Conservation (phyloP, 345 rosid genomes). For the Melaleuca quinquenervia region DNA sequence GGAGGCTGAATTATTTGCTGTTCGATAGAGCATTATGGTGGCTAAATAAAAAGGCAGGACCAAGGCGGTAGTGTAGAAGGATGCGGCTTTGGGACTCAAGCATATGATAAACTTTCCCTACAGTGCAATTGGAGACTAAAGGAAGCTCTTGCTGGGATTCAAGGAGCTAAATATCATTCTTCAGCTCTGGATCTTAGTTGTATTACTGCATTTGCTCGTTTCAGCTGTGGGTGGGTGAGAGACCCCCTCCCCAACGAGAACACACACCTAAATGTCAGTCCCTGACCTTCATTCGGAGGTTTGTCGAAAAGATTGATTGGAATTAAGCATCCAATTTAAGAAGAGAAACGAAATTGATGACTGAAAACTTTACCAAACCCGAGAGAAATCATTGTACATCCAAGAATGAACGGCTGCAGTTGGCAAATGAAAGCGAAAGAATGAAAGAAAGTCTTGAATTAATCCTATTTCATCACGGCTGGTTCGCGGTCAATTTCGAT, state of each 20-base stretch:
- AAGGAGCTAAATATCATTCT: background rate
- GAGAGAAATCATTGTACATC: background rate
- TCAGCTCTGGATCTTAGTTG: background rate
- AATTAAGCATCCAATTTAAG: background rate
- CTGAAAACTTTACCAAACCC: background rate
- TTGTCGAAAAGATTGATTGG: rapidly evolving
- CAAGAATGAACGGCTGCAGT: rapidly evolving
- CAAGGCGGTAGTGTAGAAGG: background rate
- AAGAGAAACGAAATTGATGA: background rate
- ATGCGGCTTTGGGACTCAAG: background rate
- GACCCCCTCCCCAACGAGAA: background rate
- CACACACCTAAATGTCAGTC: background rate
- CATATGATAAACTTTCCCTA: background rate
- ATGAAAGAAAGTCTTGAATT: too few relatives aligned
- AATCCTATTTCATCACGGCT: too few relatives aligned
- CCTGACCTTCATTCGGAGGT: background rate
- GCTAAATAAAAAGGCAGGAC: background rate
- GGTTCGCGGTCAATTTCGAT: too few relatives aligned
- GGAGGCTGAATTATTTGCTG: background rate
- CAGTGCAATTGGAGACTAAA: background rate
- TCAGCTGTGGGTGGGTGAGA: too few relatives aligned
- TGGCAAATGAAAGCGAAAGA: background rate
- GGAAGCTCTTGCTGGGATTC: background rate
- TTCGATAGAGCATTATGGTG: background rate
- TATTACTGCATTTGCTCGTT: background rate